phyloP scores from a whole-genome alignment of 805 yeast genomes.

The Metschnikowia kunwiensis region DNA sequence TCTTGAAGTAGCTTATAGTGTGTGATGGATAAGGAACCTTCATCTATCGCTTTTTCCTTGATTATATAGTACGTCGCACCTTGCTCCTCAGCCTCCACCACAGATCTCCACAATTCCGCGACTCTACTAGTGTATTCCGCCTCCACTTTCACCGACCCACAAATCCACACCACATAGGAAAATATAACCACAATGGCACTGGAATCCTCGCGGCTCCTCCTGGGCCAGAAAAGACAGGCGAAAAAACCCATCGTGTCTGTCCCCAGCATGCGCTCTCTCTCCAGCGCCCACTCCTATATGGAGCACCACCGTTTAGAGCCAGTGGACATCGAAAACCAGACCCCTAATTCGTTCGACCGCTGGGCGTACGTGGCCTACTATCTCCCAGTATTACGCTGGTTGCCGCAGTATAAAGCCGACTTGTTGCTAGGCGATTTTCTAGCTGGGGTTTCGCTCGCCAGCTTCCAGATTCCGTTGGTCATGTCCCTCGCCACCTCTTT shows the following conservation, averaged over 20 bases:
- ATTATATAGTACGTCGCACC: too few species aligned
- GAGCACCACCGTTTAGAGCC: constrained; percentile 18
- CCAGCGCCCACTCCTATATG: constrained; percentile 16
- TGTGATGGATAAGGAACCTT: too few species aligned
- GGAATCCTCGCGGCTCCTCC: constrained; percentile 10
- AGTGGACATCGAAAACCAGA: constrained; percentile 9
- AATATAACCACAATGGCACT: constrained; percentile 7
- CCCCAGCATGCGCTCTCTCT: constrained; percentile 27
- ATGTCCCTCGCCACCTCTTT: constrained; percentile 77
- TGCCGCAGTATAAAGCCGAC: constrained; percentile 24
- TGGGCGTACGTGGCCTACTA: constrained; percentile 32
- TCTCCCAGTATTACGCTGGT: constrained; percentile 31
- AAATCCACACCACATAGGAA: too few species aligned
- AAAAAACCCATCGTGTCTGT: constrained; percentile 28
- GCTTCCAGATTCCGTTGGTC: constrained; percentile 45
- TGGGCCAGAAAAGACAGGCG: background rate
- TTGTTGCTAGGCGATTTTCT: constrained; percentile 27
- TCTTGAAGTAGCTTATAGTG: too few species aligned
- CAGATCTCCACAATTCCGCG: background rate
- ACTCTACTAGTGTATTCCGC: too few species aligned
- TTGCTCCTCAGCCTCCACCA: background rate
- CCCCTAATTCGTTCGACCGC: constrained; percentile 16
- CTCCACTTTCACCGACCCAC: too few species aligned
- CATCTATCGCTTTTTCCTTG: too few species aligned
- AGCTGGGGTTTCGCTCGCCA: constrained; percentile 33